phyloP scores from a whole-genome alignment of 1,284 basidiomycete species.

The Coniferiporia sulphurascens region DNA sequence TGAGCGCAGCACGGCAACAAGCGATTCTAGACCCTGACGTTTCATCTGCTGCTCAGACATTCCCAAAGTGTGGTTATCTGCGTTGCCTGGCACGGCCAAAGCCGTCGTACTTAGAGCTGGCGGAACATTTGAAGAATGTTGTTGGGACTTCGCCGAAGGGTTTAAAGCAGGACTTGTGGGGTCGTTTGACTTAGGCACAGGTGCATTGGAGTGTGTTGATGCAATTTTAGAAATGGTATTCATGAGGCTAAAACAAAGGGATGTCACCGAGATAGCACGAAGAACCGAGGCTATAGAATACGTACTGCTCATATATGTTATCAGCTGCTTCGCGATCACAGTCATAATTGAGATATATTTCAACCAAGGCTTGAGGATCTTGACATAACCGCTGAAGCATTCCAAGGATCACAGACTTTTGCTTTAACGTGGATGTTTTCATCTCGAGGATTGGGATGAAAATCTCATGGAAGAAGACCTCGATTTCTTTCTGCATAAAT shows the following conservation, averaged over 20 bases:
- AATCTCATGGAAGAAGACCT: constrained; percentile 96
- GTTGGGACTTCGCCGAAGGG: constrained; percentile 45
- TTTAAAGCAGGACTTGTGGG: constrained; percentile 54
- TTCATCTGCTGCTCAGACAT: constrained; percentile 81
- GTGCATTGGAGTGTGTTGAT: constrained; percentile 58
- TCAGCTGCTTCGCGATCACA: constrained; percentile 90
- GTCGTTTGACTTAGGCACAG: constrained; percentile 48
- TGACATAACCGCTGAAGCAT: constrained; percentile 86
- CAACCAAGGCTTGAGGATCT: constrained; percentile 93
- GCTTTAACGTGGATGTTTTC: constrained; percentile 92
- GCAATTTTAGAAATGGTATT: constrained; percentile 92
- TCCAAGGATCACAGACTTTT: constrained; percentile 86
- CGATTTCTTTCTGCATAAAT: constrained; percentile 87
- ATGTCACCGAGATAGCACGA: background rate
- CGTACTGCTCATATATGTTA: constrained; percentile 93
- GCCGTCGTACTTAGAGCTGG: constrained; percentile 66
- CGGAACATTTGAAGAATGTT: constrained; percentile 40
- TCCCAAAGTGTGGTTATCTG: constrained; percentile 61
- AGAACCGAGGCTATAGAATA: constrained; percentile 16
- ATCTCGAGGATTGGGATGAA: constrained; percentile 99
- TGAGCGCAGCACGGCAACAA: constrained; percentile 82
- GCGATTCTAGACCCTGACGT: constrained; percentile 85
- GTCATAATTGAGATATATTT: constrained; percentile 97
- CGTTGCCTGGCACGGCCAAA: constrained; percentile 59
- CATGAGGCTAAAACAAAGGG: constrained; percentile 61